A percentile compares a stretch with the other conserved stretches of the same genome.
phyloP scores from a whole-genome alignment of 1,284 basidiomycete genomes.

The Puccinia coronata region DNA sequence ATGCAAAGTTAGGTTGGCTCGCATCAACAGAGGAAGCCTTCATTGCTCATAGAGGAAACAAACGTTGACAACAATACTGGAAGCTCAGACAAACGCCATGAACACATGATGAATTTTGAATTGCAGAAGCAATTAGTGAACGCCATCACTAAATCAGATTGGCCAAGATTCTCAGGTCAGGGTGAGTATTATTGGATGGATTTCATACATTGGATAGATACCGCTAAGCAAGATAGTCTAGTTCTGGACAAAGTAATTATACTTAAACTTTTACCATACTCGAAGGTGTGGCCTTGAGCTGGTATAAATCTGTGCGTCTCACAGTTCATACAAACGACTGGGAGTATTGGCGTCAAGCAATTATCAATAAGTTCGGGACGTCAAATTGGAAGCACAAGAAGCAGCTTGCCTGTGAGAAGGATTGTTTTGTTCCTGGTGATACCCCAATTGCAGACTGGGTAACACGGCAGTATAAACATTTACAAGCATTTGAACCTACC shows the following conservation, averaged over 20 bases:
- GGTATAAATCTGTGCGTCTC: too few species aligned
- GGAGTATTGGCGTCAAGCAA: not conserved
- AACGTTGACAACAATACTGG: too few species aligned
- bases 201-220: not conserved
- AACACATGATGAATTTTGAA: too few species aligned
- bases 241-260: not conserved
- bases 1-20: too few species aligned
- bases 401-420: not conserved
- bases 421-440: not conserved
- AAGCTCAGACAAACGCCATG: too few species aligned
- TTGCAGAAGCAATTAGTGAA: not conserved
- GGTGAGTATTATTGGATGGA: not conserved
- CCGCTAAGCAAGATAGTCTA: not conserved
- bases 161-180: slow-evolving; percentile 2
- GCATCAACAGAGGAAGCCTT: too few species aligned
- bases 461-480: not conserved
- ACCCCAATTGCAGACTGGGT: not conserved
- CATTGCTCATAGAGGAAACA: too few species aligned
- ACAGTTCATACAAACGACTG: too few species aligned
- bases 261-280: not conserved
- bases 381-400: not conserved
- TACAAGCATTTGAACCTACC: not conserved
- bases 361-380: not conserved
- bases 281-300: not conserved
- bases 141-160: not conserved